Base-by-base conservation (phyloP, 768 basidiomycete species). In the Daedaleopsis nitida region DNA sequence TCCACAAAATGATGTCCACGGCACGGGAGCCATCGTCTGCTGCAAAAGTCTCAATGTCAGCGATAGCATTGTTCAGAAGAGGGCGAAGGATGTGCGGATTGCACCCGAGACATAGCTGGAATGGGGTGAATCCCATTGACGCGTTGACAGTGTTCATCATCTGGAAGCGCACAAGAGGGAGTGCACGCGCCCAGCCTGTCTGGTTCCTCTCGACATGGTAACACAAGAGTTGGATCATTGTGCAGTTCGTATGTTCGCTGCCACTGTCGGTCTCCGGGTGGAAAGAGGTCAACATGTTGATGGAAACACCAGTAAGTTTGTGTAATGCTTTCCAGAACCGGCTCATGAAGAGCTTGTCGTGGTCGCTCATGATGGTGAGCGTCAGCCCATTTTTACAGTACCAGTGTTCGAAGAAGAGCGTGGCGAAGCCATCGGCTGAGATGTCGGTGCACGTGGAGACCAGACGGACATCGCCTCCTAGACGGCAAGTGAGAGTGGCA, bases 1-100 rank as follows among this genome's bases (percentile, higher is more conserved):
- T n/a, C n/a, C 68, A 57, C 0, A 78, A 75, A 69, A 82, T 76
- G 57, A 81, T 80, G 53, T 83, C 82, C 0, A 76, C 77, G 0
- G 76, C 76, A 0, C 71, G 64, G 4, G 71, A 67, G 3, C 71
- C 65, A 0, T 45, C 17, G 2, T 17, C 56, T 5, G 43, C 50
- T 7, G 3, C 5, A 11, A 23, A 23, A 19, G 27, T 10, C 7
- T n/a, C 19, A 13, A 1, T 19, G 21, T 21, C 23, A 10, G 35
- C 34, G 32, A 55, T 55, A 1, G 57, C 56, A n/a, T 66, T 42
- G 3, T 62, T 14, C 24, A 54, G 12, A 5, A 70, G 52, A 5
- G 37, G 37, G 14, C 9, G 37, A 38, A 38, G 8, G 37, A 38
- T 14, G 37, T 14, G 37, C 37, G 37, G 37, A 14, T 38, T 38